These are phyloP conservation scores for Boletus huronensis DNA, from an alignment of 768 basidiomycete genomes.

Conservation along the genomic window DNA sequence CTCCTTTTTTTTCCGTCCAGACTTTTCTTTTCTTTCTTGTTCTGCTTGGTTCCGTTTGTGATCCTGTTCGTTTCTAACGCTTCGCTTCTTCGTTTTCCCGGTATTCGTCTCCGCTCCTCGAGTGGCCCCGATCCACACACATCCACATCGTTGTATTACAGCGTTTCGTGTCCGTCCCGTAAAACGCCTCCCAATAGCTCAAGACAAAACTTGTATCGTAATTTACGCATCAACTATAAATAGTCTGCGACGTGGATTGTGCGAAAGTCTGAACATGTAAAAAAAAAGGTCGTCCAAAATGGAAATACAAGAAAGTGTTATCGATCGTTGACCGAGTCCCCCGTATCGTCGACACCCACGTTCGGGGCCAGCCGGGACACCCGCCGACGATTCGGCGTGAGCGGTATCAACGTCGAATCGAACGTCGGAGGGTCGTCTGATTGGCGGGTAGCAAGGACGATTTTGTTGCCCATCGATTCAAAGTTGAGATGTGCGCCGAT, in stretches of 20 bases:
- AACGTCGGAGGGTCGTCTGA: background rate
- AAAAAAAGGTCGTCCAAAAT: background rate
- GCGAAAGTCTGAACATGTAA: background rate
- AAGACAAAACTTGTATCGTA: slow-evolving; percentile 31
- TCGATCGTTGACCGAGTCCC: slow-evolving; percentile 13
- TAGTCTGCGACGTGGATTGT: slow-evolving; percentile 12
- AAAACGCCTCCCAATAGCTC: slow-evolving; percentile 3
- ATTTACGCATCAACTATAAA: slow-evolving; percentile 34
- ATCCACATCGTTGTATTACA: slow-evolving; percentile 18
- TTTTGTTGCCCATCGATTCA: slow-evolving; percentile 43
- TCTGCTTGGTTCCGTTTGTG: slow-evolving; percentile 19
- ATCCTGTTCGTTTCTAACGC: slow-evolving; percentile 7
- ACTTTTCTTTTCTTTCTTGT: background rate
- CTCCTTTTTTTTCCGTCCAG: slow-evolving; percentile 4
- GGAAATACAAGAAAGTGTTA: background rate
- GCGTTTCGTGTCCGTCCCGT: slow-evolving; percentile 2
- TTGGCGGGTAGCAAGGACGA: slow-evolving; percentile 46
- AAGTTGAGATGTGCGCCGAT: slow-evolving; percentile 57
- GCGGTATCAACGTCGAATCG: background rate
- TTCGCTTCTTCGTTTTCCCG: background rate
- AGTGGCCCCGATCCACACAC: slow-evolving; percentile 2
- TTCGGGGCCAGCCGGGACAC: slow-evolving; percentile 10
- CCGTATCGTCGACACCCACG: background rate
- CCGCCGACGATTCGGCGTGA: slow-evolving; percentile 3
- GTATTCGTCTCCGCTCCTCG: slow-evolving; percentile 1